Evolutionary conservation across 768 basidiomycete genomes (phyloP).

Genomic region (Mycena crocata): DNA sequence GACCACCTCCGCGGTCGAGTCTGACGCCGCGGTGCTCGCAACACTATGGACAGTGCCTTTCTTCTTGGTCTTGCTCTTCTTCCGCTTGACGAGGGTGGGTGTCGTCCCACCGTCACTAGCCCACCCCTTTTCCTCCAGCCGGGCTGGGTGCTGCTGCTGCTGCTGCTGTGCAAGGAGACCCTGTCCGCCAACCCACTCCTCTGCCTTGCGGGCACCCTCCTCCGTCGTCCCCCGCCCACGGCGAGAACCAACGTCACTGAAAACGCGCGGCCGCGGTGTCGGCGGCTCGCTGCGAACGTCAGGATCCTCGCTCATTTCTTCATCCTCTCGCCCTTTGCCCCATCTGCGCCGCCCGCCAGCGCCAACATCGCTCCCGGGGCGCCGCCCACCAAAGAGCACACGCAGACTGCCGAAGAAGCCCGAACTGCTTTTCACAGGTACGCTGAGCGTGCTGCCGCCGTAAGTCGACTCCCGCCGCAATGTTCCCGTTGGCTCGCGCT

Average conservation of each 20-base stretch:
- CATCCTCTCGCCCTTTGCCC: slow-evolving; percentile 42
- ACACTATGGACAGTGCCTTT: slow-evolving; percentile 17
- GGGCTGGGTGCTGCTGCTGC: background rate
- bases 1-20: slow-evolving; percentile 23
- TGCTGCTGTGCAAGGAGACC: slow-evolving; percentile 12
- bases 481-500: slow-evolving; percentile 13
- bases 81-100: slow-evolving; percentile 25
- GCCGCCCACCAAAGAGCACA: slow-evolving; percentile 55
- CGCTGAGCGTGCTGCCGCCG: slow-evolving; percentile 29
- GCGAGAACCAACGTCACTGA: slow-evolving; percentile 37
- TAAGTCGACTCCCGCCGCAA: slow-evolving; percentile 24
- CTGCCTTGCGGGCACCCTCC: slow-evolving; percentile 31
- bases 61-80: slow-evolving; percentile 28
- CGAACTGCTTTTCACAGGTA: slow-evolving; percentile 28
- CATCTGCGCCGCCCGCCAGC: slow-evolving; percentile 11
- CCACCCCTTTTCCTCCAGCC: slow-evolving; percentile 30
- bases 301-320: slow-evolving; percentile 19
- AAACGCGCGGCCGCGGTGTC: slow-evolving; percentile 32
- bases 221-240: slow-evolving; percentile 1
- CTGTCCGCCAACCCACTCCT: slow-evolving; percentile 40
- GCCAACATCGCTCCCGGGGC: slow-evolving; percentile 16
- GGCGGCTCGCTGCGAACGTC: slow-evolving; percentile 31
- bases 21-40: slow-evolving; percentile 21
- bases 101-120: slow-evolving; percentile 26
- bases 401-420: slow-evolving; percentile 60